Base-by-base conservation (phyloP, 1,284 basidiomycete species). In the Boletellus dicymbophilus region DNA sequence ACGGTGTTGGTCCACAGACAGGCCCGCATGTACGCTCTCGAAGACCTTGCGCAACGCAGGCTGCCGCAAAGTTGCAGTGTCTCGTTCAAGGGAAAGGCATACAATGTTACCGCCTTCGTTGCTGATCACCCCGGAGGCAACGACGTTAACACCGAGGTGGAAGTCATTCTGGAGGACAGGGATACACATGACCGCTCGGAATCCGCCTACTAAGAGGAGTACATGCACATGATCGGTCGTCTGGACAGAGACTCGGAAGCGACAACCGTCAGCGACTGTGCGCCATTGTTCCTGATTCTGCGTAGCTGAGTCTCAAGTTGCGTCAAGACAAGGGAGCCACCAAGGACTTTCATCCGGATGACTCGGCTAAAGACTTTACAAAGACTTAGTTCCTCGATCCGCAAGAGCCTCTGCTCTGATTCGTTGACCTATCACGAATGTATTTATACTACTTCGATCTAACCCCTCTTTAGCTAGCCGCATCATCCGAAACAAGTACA, bases 401-500 rank as follows among this genome's bases (percentile, higher is more conserved):
- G 26, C 80, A 84, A 58, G 84, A 88, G 68, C 94, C 97, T 4
- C 71, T 99, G 54, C 73, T 98, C 59, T 75, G 78, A n/a, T n/a
- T n/a, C n/a, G n/a, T n/a, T n/a, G n/a, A n/a, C n/a, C n/a, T n/a
- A n/a, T n/a, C n/a, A 66, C 94, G 97, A 70, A 82, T 97, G 61
- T 92, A 87, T 6, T 3, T 6, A 1, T 34, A 16, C 26, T 11
- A 26, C 45, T 23, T 28, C 10, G 22, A 22, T 38, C 25, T 43
- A 40, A 36, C 30, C 39, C 21, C 38, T 40, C 26, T 66, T 46
- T 59, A 88, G 88, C 64, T 99, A 99, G 77, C 84, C 90, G 21
- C 98, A 97, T 68, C 99, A 99, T 70, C 78, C 99, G 46, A 82
- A 93, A 64, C 96, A 99, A 71, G 94, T 99, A 0, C 96, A 99